These are phyloP conservation scores for Paramecium tetraurelia DNA, from an alignment of 73 alveolate genomes.

Conservation along the genomic window DNA sequence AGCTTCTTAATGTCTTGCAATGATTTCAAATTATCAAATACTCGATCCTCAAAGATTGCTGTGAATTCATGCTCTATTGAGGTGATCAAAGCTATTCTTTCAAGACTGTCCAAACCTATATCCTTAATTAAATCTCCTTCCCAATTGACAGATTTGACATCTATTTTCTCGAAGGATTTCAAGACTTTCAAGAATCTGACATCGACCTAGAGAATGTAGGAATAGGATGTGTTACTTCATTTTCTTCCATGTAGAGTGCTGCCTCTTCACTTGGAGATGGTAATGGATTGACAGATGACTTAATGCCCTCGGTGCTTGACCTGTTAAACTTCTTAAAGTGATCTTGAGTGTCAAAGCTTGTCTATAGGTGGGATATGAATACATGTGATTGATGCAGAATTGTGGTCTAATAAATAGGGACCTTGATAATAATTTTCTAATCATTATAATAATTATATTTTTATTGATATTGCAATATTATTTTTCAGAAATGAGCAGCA, in stretches of 20 bases:
- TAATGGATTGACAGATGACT: background rate
- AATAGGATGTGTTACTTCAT: background rate
- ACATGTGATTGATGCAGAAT: conserved; percentile 6
- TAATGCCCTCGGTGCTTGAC: background rate
- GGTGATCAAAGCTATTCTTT: conserved; percentile 73
- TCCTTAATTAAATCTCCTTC: conserved; percentile 58
- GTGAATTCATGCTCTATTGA: conserved; percentile 82
- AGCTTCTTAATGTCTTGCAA: conserved; percentile 66
- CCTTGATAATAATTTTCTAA: conserved; percentile 10
- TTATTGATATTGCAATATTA: background rate
- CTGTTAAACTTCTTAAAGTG: background rate
- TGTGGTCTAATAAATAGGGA: background rate
- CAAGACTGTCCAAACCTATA: conserved; percentile 75
- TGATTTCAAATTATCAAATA: conserved; percentile 75
- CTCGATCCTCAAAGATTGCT: conserved; percentile 80
- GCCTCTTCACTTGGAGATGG: background rate
- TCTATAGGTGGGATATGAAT: background rate
- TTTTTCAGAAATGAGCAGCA: conserved; percentile 38
- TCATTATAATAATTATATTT: conserved; percentile 1
- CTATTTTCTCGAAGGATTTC: conserved; percentile 59
- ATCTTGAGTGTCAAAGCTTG: conserved; percentile 2
- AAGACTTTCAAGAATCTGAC: conserved; percentile 55
- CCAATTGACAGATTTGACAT: conserved; percentile 72
- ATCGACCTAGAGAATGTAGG: conserved; percentile 11
- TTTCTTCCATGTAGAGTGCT: background rate